Evolutionary conservation across 164 flowering plant species (phyloP), one percentile per base, ranked within the genome.

Genomic region (Platanus orientalis): DNA sequence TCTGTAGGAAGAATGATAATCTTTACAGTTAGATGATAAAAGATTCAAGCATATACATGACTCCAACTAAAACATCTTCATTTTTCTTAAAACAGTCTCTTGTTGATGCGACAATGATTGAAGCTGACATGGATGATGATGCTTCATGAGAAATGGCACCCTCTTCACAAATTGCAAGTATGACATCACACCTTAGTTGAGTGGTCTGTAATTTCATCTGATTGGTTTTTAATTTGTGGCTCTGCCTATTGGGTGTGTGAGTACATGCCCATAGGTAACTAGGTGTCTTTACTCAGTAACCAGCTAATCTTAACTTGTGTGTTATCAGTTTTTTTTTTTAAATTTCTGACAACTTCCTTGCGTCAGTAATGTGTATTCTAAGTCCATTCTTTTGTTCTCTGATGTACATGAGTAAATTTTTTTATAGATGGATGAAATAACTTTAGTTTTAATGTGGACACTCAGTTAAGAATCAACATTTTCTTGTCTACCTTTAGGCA

Each of bases 41-140:
- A 50, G 4, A 23, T 28, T 13, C 42, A 36, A 28, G 26, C 60
- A 42, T n/a, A 23, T 26, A 45, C 12, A 45, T 45, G 19, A 45
- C n/a, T 13, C 16, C 49, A 45, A 45, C 50, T 42, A 34, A 27
- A 59, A 42, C 16, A 19, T 19, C 26, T 19, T 49, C 13, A 13
- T 26, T 30, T 54, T 67, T 24, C 25, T 52, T 26, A 44, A 59
- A 63, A 71, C 83, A 89, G 96, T 57, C 79, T 53, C 80, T 86
- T 63, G 82, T 82, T 54, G 84, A 82, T 58, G 47, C 76, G 25
- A 63, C 71, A n/a, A 74, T 65, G 77, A 27, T 62, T 23, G 91
- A 88, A 58, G 51, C 62, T 62, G 80, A 75, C 32, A 52, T 60
- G 17, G 75, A 44, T 1, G 76, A 69, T 58, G 81, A 62, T 65